A percentile compares a stretch with the other conserved stretches of the same genome.
Evolutionary conservation across 2,329 filamentous ascomycete species (phyloP).

Genomic region (Cladosporium sp.): DNA sequence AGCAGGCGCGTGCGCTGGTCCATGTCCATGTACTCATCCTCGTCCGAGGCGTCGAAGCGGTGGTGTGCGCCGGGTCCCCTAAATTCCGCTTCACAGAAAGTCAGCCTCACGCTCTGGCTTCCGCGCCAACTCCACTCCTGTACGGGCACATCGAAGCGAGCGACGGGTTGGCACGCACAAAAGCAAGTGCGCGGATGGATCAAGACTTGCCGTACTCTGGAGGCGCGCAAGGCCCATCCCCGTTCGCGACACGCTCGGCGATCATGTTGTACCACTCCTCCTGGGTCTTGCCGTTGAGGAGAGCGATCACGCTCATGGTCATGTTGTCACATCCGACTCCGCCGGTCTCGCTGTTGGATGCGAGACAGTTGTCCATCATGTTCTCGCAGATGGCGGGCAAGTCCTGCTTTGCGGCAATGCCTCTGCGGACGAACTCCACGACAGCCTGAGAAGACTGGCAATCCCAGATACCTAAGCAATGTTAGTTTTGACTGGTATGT

Average conservation of each 20-base stretch:
- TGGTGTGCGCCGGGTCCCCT: constrained; percentile 53
- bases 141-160: constrained; percentile 19
- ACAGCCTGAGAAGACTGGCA: constrained; percentile 98
- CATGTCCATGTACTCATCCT: constrained; percentile 72
- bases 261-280: constrained; percentile 99
- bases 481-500: constrained; percentile 21
- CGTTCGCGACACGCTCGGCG: constrained; percentile 88
- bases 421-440: constrained; percentile 92
- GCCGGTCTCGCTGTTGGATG: constrained; percentile 95
- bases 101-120: constrained; percentile 27
- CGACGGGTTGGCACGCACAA: constrained; percentile 18
- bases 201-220: constrained; percentile 95
- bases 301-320: constrained; percentile 91
- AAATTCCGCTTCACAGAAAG: constrained; percentile 47
- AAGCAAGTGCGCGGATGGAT: constrained; percentile 29
- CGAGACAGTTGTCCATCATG: constrained; percentile 99
- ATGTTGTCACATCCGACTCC: constrained; percentile 99
- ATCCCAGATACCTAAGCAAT: constrained; percentile 86
- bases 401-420: constrained; percentile 94
- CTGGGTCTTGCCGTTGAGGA: constrained; percentile 88
- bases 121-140: constrained; percentile 19
- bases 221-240: constrained; percentile 96
- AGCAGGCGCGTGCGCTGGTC: constrained; percentile 66
- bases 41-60: constrained; percentile 51
- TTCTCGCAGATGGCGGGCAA: constrained; percentile 96